Base-by-base conservation (phyloP, 2,329 filamentous ascomycete genomes). In the Hypoxylon sp. region DNA sequence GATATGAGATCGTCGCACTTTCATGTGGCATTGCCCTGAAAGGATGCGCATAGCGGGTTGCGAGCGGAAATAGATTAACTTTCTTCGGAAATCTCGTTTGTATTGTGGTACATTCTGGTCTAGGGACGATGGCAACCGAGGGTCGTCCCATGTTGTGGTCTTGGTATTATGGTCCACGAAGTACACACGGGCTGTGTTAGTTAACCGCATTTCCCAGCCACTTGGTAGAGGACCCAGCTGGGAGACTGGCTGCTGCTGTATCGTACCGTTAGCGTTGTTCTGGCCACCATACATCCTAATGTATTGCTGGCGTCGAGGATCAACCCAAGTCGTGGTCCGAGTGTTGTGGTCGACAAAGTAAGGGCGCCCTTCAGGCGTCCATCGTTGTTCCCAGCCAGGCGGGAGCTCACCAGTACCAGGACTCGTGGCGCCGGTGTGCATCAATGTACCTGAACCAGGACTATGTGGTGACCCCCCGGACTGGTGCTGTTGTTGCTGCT, bases 121-220 rank as follows among this genome's bases (percentile, higher is more conserved):
- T 69, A 99, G 85, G 0, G 96, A 98, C 2, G 95, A 98, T 24
- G 96, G 96, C 74, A 99, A 84, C 77, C 96, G 90, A 37, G 96
- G 96, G 77, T 99, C 96, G 78, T 99, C 96, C 96, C 96, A 99
- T 0, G 96, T 99, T 3, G 96, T 99, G 0, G 96, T 99, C 86
- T 99, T 99, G 48, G 96, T 99, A 83, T 99, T 99, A 84, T 99
- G 96, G 77, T 99, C 96, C 48, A 99, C 96, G 80, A 99, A 99
- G 83, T 99, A 99, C 14, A 99, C 96, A 66, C 96, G 89, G 29
- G 96, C 96, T 13, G 96, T 99, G 81, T 99, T 98, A 59, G 96
- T 99, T 57, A 99, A 90, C 67, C 96, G 93, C 96, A 99, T 99
- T 85, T 99, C 96, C 96, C 96, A 99, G 2, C 96, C 96, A 77